Conservation (phyloP, 1,284 basidiomycete genomes). For the Ganoderma resinaceum region DNA sequence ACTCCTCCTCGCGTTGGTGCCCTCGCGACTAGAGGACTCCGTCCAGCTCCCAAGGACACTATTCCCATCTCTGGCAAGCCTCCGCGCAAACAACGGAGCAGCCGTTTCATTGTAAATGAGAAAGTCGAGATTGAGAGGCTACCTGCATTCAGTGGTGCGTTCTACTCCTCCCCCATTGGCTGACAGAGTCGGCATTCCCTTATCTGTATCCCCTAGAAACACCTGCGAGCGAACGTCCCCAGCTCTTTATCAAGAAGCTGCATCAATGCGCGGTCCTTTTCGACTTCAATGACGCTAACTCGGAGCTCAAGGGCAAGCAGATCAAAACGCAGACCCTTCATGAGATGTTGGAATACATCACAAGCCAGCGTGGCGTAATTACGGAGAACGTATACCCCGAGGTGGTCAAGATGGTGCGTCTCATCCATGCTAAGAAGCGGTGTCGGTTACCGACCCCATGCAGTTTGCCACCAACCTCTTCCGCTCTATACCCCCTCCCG, state of each 20-base stretch:
- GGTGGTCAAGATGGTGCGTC: constrained; percentile 94
- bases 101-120: constrained; percentile 95
- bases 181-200: neutral
- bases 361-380: constrained; percentile 95
- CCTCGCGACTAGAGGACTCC: constrained; percentile 60
- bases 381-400: constrained; percentile 99
- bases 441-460: constrained; percentile 10
- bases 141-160: constrained; percentile 90
- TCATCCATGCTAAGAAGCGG: constrained; percentile 2
- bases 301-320: constrained; percentile 97
- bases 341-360: constrained; percentile 99
- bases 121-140: constrained; percentile 96
- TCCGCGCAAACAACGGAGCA: constrained; percentile 94
- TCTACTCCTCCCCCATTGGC: neutral
- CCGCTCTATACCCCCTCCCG: constrained; percentile 98
- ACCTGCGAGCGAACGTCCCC: constrained; percentile 85
- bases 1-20: constrained; percentile 70
- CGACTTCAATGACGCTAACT: constrained; percentile 98
- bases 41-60: constrained; percentile 79
- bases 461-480: constrained; percentile 98
- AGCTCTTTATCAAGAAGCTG: constrained; percentile 94
- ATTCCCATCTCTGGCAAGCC: constrained; percentile 96
- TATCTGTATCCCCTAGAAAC: constrained; percentile 69
- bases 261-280: constrained; percentile 97
- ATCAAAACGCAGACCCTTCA: constrained; percentile 98